Percentiles rank a stretch among this genome's conserved stretches.
These are phyloP conservation scores for Pelargonium myrrhifolium DNA, from an alignment of 441 rosid species.

Conservation along the genomic window DNA sequence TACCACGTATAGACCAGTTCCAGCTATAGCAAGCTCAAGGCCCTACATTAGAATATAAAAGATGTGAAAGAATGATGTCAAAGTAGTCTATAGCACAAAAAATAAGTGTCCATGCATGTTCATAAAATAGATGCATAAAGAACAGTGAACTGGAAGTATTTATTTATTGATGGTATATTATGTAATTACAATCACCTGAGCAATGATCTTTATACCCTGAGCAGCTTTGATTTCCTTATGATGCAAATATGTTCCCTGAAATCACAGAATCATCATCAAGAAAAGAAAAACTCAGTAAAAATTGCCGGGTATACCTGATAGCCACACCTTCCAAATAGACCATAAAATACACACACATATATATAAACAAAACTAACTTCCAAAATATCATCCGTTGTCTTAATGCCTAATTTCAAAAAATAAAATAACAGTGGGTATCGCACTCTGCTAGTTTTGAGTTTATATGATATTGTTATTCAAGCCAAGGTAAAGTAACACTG, in stretches of 20 bases:
- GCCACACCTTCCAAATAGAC: neutral
- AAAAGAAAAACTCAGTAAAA: neutral
- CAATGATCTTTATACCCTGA: slow-evolving; percentile 86
- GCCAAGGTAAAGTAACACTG: too few species aligned
- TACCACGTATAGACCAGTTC: slow-evolving; percentile 71
- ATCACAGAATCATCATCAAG: slow-evolving; percentile 11
- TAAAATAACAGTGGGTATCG: too few species aligned
- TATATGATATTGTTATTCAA: too few species aligned
- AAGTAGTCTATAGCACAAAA: neutral
- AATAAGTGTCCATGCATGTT: neutral
- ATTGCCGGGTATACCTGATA: neutral
- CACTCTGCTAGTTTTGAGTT: too few species aligned
- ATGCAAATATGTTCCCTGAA: slow-evolving; percentile 83
- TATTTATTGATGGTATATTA: neutral
- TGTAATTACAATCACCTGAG: slow-evolving; percentile 51
- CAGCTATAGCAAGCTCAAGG: slow-evolving; percentile 91
- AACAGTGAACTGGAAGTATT: too few species aligned
- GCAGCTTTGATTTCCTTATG: slow-evolving; percentile 91
- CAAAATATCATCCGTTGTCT: neutral
- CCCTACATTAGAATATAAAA: slow-evolving; percentile 40
- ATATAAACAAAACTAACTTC: neutral
- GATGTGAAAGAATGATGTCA: slow-evolving; percentile 8
- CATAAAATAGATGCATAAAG: neutral
- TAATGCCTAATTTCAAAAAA: too few species aligned
- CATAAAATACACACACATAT: too few species aligned